Evolutionary conservation across 2,329 filamentous ascomycete genomes (phyloP).

Genomic region (Madurella mycetomatis): DNA sequence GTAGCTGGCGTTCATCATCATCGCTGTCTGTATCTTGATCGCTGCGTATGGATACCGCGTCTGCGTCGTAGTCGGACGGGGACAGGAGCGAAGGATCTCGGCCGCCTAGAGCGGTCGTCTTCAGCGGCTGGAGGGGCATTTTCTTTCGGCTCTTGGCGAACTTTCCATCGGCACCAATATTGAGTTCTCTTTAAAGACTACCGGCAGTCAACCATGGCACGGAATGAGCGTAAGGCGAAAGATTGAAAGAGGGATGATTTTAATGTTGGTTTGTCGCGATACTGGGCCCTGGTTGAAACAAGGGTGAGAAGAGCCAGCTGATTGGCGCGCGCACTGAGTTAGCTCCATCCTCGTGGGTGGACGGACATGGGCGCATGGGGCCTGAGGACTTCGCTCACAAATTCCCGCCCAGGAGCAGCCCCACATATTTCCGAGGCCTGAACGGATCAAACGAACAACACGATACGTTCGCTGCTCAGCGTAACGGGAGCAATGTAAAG

Average conservation of each 20-base stretch:
- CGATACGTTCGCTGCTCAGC: no score
- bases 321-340: not conserved
- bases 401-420: no score
- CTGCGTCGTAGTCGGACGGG: constrained; percentile 62
- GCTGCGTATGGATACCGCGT: constrained; percentile 62
- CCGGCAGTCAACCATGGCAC: constrained; percentile 5
- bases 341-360: no score
- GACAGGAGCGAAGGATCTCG: constrained; percentile 51
- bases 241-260: not conserved
- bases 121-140: constrained; percentile 31
- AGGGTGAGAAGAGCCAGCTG: not conserved
- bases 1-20: constrained; percentile 64
- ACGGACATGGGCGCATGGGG: no score
- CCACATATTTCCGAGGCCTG: no score
- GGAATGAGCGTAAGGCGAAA: not conserved
- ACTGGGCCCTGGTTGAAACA: not conserved
- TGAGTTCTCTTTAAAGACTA: not conserved
- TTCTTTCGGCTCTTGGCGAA: not conserved
- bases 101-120: constrained; percentile 28
- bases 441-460: no score
- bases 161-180: constrained; percentile 3
- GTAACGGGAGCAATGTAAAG: no score
- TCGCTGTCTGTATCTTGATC: constrained; percentile 74
- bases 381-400: no score
- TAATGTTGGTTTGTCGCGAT: not conserved